Evolutionary conservation across 2,329 filamentous ascomycete genomes (phyloP), one percentile per base, ranked within the genome.

Genomic region (Torrubiella hemipterigena): DNA sequence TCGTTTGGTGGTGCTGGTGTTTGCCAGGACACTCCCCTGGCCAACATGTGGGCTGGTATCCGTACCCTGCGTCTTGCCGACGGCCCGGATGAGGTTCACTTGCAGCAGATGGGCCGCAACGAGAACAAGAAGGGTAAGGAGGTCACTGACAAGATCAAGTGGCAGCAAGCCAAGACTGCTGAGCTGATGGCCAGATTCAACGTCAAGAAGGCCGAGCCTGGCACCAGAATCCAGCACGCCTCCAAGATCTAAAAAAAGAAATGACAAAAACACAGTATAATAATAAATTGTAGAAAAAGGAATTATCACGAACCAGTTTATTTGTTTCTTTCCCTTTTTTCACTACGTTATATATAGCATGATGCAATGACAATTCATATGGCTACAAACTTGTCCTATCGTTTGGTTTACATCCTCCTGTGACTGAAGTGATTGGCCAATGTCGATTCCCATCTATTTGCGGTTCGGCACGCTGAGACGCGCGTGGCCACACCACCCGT

Each of bases 71-170:
- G 83, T 38, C 73, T 94, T 44, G 86, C 85, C 1, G 91, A 98
- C 57, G 91, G 91, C 1, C 91, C 91, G 0, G 91, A 98, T 58
- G 91, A 98, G 73, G 91, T 96, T 38, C 91, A 93, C 55, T 58
- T 87, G 42, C 65, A 83, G 53, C 83, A 91, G 61, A 65, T 91
- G 63, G 83, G 82, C 12, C 67, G 69, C 44, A 85, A 85, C 44
- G 83, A 91, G 67, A 87, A 85, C 54, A 80, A 70, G 56, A 69
- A 73, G 41, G 77, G 74, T 34, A 51, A 59, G 41, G 71, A 67
- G 42, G 68, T 77, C 28, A 63, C 77, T 26, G 61, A 66, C 38
- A 69, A 69, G 49, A 75, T 86, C 35, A 58, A 67, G 43, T 63
- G 58, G 49, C 82, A 89, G 62, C 68, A 64, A 52, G 58, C 65